Base-by-base conservation (phyloP, 2,329 filamentous ascomycete genomes). In the Neonectria sp. region DNA sequence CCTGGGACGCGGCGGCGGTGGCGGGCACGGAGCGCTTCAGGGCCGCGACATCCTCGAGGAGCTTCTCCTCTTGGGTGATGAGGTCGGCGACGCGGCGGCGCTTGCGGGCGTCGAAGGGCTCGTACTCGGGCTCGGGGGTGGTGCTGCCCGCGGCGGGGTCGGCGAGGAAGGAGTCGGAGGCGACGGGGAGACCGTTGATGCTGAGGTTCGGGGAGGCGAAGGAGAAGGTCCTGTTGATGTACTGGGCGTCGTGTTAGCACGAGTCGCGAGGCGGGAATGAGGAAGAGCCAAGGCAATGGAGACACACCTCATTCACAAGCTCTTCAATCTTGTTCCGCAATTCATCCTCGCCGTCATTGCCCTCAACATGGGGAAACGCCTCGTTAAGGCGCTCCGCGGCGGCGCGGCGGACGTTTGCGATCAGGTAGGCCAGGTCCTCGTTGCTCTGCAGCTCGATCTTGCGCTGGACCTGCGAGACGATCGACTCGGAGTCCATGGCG, bases 391-490 rank as follows among this genome's bases (percentile, higher is more conserved):
- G 92, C 74, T 89, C 87, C 51, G 87, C 85, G 12, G 93, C 92
- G 63, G 91, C 90, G 79, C 86, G 86, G 76, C 90, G 90, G 69
- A 93, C 89, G 76, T 93, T 93, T 71, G 86, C 82, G 73, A 93
- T 86, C 31, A 95, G 87, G 80, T 91, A 93, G 63, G 86, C 82
- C 37, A 95, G 86, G 81, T 95, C 93, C 55, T 92, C 89, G 48
- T 90, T 88, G n/a, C 88, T 87, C 82, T 95, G 93, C 58, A 95
- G 89, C 82, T 95, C 93, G 79, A 95, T 92, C 82, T 91, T 92
- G 79, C 93, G 91, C 80, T 94, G 90, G 71, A 80, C 80, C 43
- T 83, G 78, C 9, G 79, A 75, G 64, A 79, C 73, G 63, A 77
- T 69, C 12, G 77, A 79, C 60, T 80, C 78, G 37, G 78, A 74